A percentile compares a stretch with the other conserved stretches of the same genome.
Evolutionary conservation across 1,284 basidiomycete species (phyloP).

Genomic region (Apiotrichum domesticum): DNA sequence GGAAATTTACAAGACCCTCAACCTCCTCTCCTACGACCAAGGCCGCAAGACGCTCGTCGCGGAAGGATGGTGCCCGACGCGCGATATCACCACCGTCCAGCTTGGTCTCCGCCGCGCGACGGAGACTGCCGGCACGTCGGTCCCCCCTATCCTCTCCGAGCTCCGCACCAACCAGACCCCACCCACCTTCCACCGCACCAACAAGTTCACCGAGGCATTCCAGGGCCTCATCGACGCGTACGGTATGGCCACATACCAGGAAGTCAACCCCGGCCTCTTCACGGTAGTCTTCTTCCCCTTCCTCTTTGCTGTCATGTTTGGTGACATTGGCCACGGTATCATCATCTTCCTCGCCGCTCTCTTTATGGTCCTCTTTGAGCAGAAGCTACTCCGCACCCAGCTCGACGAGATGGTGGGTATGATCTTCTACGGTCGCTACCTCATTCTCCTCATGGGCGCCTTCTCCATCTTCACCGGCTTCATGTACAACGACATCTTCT

Average conservation of each 20-base stretch:
- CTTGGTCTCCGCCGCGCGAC: constrained; percentile 86
- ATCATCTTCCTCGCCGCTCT: constrained; percentile 73
- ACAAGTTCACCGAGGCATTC: constrained; percentile 96
- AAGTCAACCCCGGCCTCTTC: constrained; percentile 94
- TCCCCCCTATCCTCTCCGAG: constrained; percentile 89
- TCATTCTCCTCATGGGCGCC: constrained; percentile 92
- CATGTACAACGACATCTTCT: constrained; percentile 99
- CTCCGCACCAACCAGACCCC: constrained; percentile 84
- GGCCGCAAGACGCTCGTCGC: constrained; percentile 91
- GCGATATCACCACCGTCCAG: constrained; percentile 84
- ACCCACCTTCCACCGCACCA: constrained; percentile 90
- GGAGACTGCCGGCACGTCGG: constrained; percentile 85
- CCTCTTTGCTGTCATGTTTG: constrained; percentile 99
- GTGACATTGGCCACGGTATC: constrained; percentile 92
- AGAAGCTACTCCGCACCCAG: constrained; percentile 65
- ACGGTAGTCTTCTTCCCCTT: constrained; percentile 95
- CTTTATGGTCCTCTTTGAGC: constrained; percentile 81
- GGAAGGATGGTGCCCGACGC: constrained; percentile 94
- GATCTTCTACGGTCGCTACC: constrained; percentile 97
- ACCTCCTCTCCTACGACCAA: constrained; percentile 90
- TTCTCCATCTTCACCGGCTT: constrained; percentile 96
- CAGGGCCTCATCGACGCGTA: constrained; percentile 98
- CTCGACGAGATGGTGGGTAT: constrained; percentile 75
- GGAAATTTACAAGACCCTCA: constrained; percentile 87
- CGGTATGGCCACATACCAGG: constrained; percentile 90